Percentiles rank a stretch among this genome's conserved stretches.
Conservation (phyloP, 768 basidiomycete species). For the Tricholoma bakamatsutake region DNA sequence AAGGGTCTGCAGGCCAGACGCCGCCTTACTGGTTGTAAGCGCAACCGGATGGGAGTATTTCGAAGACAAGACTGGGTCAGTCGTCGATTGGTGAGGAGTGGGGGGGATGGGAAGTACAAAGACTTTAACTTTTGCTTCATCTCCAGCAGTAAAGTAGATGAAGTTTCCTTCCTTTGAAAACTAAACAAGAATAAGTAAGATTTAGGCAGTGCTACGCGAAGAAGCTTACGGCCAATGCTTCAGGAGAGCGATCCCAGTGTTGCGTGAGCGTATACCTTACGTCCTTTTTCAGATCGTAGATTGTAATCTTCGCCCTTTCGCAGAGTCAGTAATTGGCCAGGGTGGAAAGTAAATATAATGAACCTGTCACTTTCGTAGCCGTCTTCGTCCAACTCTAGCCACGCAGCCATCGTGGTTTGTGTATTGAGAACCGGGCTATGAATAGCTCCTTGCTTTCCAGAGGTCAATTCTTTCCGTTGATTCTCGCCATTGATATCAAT, state of each 20-base stretch:
- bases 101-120: conserved; percentile 64
- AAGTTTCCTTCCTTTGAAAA: conserved; percentile 68
- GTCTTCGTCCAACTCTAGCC: conserved; percentile 83
- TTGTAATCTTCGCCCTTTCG: conserved; percentile 64
- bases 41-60: conserved; percentile 50
- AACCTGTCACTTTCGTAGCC: conserved; percentile 87
- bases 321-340: neutral
- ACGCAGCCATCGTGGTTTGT: conserved; percentile 69
- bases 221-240: conserved; percentile 46
- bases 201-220: neutral
- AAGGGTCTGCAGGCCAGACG: conserved; percentile 58
- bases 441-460: conserved; percentile 80
- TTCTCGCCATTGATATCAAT: conserved; percentile 48
- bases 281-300: conserved; percentile 67
- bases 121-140: conserved; percentile 71
- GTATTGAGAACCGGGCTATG: conserved; percentile 65
- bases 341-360: neutral
- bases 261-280: conserved; percentile 72
- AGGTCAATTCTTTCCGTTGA: conserved; percentile 64
- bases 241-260: conserved; percentile 81
- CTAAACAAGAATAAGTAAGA: conserved; percentile 29
- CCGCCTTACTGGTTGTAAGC: conserved; percentile 53
- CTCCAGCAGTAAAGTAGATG: conserved; percentile 72
- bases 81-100: conserved; percentile 50
- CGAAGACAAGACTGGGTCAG: conserved; percentile 39